A percentile compares a stretch with the other conserved stretches of the same genome.
phyloP scores from a whole-genome alignment of 805 yeast genomes.

The Candida boleticola region DNA sequence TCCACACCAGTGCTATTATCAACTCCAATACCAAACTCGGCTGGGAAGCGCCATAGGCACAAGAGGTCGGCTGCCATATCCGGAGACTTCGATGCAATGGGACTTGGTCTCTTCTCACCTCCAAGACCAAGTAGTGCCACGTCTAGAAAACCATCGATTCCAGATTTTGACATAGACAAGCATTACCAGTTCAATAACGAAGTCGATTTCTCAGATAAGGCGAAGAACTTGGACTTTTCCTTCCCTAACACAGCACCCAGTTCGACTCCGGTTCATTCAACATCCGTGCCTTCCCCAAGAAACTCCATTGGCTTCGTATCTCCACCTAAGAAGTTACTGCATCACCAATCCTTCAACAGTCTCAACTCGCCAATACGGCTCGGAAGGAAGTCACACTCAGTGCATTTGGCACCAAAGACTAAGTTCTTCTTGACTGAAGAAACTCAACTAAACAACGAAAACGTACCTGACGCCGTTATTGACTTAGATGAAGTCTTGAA shows the following conservation, averaged over 20 bases:
- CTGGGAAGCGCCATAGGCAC: conserved; percentile 58
- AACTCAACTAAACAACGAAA: conserved; percentile 22
- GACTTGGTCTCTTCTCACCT: conserved; percentile 36
- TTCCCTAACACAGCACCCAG: conserved; percentile 23
- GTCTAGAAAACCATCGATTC: conserved; percentile 3
- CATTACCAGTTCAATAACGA: conserved; percentile 33
- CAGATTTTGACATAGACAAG: conserved; percentile 14
- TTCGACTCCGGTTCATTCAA: not conserved
- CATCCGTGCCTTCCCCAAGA: conserved; percentile 1
- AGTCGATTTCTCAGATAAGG: conserved; percentile 31
- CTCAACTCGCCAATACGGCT: conserved; percentile 35
- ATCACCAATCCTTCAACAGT: conserved; percentile 10
- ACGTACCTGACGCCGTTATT: conserved; percentile 39
- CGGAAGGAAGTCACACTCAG: conserved; percentile 19
- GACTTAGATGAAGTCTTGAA: conserved; percentile 39
- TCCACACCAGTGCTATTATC: conserved; percentile 4
- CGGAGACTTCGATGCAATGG: conserved; percentile 68
- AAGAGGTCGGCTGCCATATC: conserved; percentile 86
- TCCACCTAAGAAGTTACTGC: conserved; percentile 11
- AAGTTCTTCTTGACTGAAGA: conserved; percentile 31
- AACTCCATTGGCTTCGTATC: conserved; percentile 8
- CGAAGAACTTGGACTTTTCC: conserved; percentile 19
- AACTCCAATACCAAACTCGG: conserved; percentile 6
- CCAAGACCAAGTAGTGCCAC: conserved; percentile 9
- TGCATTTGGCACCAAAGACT: conserved; percentile 17